Evolutionary conservation across 75 land plant genomes (phyloP).

Genomic region (Sequoiadendron giganteum): DNA sequence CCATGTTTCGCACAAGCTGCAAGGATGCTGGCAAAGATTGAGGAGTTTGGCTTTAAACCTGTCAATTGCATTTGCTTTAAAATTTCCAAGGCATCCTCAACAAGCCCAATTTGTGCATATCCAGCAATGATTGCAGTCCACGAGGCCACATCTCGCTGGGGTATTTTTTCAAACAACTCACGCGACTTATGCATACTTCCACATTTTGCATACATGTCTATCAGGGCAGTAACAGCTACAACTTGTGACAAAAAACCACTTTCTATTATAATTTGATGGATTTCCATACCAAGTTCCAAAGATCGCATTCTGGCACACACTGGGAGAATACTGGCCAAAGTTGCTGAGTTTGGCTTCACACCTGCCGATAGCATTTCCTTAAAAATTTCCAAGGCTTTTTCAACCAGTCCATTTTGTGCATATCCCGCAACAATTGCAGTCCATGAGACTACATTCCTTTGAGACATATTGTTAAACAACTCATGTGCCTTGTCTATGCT

Average conservation of each 20-base stretch:
- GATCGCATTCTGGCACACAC: background rate
- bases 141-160: background rate
- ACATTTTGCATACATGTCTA: slow-evolving; percentile 7
- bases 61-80: slow-evolving; percentile 6
- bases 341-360: slow-evolving; percentile 10
- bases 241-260: background rate
- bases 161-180: background rate
- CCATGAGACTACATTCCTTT: background rate
- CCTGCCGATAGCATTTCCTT: slow-evolving; percentile 4
- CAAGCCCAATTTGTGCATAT: slow-evolving; percentile 7
- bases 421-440: background rate
- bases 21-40: slow-evolving; percentile 9
- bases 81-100: background rate
- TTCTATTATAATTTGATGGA: background rate
- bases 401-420: background rate
- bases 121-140: slow-evolving; percentile 12
- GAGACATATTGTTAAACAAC: background rate
- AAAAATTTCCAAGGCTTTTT: background rate
- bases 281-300: background rate
- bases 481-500: background rate
- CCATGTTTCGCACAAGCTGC: background rate
- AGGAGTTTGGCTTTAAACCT: background rate
- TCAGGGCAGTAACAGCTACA: background rate
- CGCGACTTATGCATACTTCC: background rate
- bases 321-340: background rate